Base-by-base conservation (phyloP, 2,329 filamentous ascomycete species). In the Penicillium janthinellum region DNA sequence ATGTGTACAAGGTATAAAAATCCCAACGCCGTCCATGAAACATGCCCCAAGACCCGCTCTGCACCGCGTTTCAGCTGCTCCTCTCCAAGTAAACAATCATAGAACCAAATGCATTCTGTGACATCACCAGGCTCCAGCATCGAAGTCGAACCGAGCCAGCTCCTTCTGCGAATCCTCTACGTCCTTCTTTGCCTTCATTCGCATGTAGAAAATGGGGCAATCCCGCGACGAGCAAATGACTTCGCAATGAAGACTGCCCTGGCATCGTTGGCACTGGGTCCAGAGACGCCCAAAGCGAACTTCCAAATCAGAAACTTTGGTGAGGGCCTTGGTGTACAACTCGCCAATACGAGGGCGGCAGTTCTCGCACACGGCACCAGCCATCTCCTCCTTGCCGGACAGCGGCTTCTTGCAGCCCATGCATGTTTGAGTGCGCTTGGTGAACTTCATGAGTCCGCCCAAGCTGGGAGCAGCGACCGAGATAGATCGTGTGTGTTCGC, bases 111-210 rank as follows among this genome's bases (percentile, higher is more conserved):
- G 49, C 2, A 10, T 31, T 12, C 14, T 25, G 31, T 52, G n/a
- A 20, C 31, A 62, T 74, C 64, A 88, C 85, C 86, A 88, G 31
- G 91, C 85, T 58, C 90, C 88, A 70, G 87, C 86, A 77, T 96
- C 93, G 64, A 88, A 85, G 78, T 99, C 95, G 78, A 99, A 99
- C 69, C 95, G 83, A 68, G 85, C 85, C 70, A 99, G 77, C 76
- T 99, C 95, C 79, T 92, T 96, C 58, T 93, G 92, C 1, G 89
- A 89, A 79, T 99, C 95, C 77, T 98, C 94, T 41, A 98, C 88
- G 75, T 99, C 95, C 82, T 99, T 99, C 85, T 97, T 96, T 35
- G 94, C 94, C 84, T 99, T 99, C 95, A 99, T 99, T 4, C 95
- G 88, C 95, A 99, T 99, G 77, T 99, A 99, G 78, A 99, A 99